Conservation (phyloP, 2,329 filamentous ascomycete species). For the Fusarium sublunatum region DNA sequence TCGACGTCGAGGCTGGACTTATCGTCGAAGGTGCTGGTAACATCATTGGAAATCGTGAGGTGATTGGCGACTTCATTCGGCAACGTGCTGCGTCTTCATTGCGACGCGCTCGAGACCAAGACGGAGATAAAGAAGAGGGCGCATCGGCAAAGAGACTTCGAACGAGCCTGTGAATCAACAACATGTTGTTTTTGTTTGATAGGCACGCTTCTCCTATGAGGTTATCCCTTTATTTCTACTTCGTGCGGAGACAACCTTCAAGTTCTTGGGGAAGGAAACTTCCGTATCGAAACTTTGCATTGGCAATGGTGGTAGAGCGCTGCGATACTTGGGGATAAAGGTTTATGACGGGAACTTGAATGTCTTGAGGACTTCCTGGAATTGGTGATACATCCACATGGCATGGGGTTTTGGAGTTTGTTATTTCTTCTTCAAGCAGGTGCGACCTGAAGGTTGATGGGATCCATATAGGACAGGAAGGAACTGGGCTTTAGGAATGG, state of each 20-base stretch:
- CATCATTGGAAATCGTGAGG: constrained; percentile 53
- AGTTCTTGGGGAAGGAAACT: neutral
- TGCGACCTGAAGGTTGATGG: neutral
- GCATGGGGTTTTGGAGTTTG: constrained; percentile 11
- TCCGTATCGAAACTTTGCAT: neutral
- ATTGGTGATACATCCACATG: neutral
- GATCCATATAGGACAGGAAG: constrained; percentile 1
- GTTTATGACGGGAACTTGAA: neutral
- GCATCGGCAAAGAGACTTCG: constrained; percentile 43
- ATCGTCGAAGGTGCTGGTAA: constrained; percentile 59
- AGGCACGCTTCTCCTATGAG: neutral
- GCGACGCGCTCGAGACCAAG: constrained; percentile 36
- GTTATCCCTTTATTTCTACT: neutral
- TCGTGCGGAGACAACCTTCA: neutral
- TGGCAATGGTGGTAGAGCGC: neutral
- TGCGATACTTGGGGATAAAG: too few relatives aligned
- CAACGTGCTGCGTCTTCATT: constrained; percentile 28
- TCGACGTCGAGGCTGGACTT: constrained; percentile 60
- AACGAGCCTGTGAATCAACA: constrained; percentile 23
- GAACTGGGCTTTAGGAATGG: neutral
- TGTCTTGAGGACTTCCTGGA: too few relatives aligned
- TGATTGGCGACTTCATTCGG: constrained; percentile 47
- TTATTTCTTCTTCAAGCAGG: neutral
- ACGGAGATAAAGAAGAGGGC: constrained; percentile 29
- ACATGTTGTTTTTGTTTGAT: neutral